These are phyloP conservation scores for Nicotiana rustica DNA, from an alignment of 305 asterid species.

Conservation along the genomic window DNA sequence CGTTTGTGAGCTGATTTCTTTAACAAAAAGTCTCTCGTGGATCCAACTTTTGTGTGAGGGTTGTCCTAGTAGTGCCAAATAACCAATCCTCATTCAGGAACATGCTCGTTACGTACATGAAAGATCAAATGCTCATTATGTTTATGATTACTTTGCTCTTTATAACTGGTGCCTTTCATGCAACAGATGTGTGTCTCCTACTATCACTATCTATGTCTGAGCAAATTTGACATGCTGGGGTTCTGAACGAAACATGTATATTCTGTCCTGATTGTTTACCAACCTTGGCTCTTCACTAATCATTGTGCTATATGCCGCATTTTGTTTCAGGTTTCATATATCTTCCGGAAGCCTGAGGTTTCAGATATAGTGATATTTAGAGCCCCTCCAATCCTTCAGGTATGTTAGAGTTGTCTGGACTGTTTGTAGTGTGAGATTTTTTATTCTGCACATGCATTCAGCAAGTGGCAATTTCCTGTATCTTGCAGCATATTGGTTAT, in stretches of 20 bases:
- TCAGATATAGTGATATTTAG: slow-evolving; percentile 86
- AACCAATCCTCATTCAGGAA: background rate
- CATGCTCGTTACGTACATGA: background rate
- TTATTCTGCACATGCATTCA: slow-evolving; percentile 5
- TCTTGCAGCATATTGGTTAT: slow-evolving; percentile 71
- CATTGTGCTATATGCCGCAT: slow-evolving; percentile 30
- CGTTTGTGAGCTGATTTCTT: slow-evolving; percentile 2
- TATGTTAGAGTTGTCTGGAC: slow-evolving; percentile 40
- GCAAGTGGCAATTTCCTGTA: slow-evolving; percentile 32
- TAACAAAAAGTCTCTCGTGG: background rate
- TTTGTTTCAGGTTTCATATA: slow-evolving; percentile 81
- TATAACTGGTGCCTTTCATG: background rate
- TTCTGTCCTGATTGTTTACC: background rate
- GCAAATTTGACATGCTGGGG: slow-evolving; percentile 9
- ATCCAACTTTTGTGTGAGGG: slow-evolving; percentile 2
- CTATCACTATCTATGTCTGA: background rate
- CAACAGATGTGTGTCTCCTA: background rate
- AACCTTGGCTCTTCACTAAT: background rate
- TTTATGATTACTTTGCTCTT: background rate
- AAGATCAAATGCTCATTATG: background rate
- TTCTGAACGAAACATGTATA: background rate
- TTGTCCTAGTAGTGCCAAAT: background rate
- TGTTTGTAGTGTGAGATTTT: slow-evolving; percentile 6
- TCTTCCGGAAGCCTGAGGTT: slow-evolving; percentile 81
- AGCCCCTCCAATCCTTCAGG: slow-evolving; percentile 87